Conservation (phyloP, 2,329 filamentous ascomycete species). For the Saccharata proteae region DNA sequence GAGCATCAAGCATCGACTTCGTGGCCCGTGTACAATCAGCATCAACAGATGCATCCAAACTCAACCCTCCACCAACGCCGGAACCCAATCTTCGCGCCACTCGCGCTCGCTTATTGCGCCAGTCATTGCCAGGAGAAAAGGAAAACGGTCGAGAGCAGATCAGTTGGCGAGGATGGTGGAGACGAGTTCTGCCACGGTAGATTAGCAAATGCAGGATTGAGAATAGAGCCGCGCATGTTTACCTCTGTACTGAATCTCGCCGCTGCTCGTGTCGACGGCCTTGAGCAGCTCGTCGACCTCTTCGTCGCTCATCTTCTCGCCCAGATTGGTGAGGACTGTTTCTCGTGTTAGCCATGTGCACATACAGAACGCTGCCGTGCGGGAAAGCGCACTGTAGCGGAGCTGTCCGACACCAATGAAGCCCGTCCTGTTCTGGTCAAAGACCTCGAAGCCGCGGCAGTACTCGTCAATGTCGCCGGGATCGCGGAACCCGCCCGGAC, state of each 20-base stretch:
- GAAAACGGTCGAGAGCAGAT: no score
- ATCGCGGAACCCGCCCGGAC: conserved; percentile 94
- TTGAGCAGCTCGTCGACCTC: conserved; percentile 98
- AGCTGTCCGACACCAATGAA: conserved; percentile 97
- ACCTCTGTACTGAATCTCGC: conserved; percentile 97
- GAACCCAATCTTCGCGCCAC: no score
- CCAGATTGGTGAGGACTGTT: conserved; percentile 93
- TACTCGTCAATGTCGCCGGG: conserved; percentile 97
- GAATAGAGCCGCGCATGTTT: conserved; percentile 21
- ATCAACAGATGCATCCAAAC: no score
- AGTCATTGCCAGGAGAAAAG: no score
- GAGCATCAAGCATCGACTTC: no score
- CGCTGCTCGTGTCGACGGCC: conserved; percentile 89
- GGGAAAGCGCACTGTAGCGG: no score
- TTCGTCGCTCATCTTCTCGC: conserved; percentile 98
- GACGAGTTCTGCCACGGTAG: conserved; percentile 5
- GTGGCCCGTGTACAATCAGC: no score
- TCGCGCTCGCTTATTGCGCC: no score
- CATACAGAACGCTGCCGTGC: no score
- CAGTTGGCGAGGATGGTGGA: conserved; percentile 9
- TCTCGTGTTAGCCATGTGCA: conserved; percentile 16
- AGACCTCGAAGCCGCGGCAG: conserved; percentile 96
- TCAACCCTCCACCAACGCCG: no score
- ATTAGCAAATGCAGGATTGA: neutral
- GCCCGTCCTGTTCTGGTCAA: conserved; percentile 97